Evolutionary conservation across 2,329 filamentous ascomycete species (phyloP), one percentile per base, ranked within the genome.

Genomic region (Sphaceloma murrayae): DNA sequence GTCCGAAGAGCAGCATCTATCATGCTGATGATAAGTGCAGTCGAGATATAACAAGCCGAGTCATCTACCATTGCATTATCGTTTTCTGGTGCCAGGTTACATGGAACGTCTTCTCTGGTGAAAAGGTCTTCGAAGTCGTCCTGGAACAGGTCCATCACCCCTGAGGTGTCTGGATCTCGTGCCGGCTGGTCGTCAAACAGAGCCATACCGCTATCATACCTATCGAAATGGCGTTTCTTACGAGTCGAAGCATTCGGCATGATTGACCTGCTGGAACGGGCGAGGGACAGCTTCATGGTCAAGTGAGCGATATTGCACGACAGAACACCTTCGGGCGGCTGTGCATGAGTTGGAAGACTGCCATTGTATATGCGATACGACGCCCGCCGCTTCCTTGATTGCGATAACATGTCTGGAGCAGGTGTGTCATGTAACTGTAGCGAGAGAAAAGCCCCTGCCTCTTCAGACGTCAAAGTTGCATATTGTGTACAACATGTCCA

Each of bases 1-100:
- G 31, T 34, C 4, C 42, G 30, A 16, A 45, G 6, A 4, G 31
- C 42, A 29, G 42, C 32, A 18, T 45, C 30, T 14, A 45, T 9
- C 10, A 34, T 17, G 14, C 14, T 26, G 18, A 45, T 13, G 10
- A 34, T 24, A 11, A 14, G 4, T 14, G 17, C 19, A 4, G 16
- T n/a, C 22, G 36, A 40, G 3, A 40, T 3, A 3, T 6, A 8
- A 5, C 16, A n/a, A n/a, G 2, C n/a, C 13, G 7, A 17, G n/a
- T 36, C 33, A 24, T 24, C 34, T 11, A 14, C 3, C n/a, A n/a
- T n/a, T 6, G 24, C 24, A 27, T 27, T 11, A 27, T 6, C 11
- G 24, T 27, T 27, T 6, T 27, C 6, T 11, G 24, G 6, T 27
- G 24, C 7, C 24, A 27, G 24, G 24, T 27, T 11, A 6, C 24